Evolutionary conservation across 2,329 filamentous ascomycete species (phyloP).

Genomic region (Botryosphaeria dothidea): DNA sequence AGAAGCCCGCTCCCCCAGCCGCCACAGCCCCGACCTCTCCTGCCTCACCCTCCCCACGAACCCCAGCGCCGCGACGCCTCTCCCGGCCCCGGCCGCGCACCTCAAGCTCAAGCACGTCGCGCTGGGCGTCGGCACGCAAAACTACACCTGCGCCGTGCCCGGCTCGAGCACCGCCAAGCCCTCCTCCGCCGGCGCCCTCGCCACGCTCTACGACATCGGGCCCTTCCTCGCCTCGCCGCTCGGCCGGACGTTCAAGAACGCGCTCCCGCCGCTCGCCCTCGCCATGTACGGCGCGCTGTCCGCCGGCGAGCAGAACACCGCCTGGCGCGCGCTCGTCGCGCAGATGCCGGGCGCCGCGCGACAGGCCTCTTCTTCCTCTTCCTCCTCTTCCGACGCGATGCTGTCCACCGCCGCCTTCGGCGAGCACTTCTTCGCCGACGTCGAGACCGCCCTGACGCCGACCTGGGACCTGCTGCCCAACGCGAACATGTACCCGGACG

Average conservation of each 20-base stretch:
- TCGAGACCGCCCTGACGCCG: conserved; percentile 47
- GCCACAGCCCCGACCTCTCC: background rate
- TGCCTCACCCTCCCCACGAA: conserved; percentile 26
- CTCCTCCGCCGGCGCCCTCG: conserved; percentile 23
- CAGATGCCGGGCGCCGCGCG: background rate
- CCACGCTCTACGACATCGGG: conserved; percentile 23
- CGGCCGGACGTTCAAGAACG: background rate
- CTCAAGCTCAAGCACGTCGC: conserved; percentile 45
- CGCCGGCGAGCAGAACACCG: background rate
- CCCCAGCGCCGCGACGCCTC: conserved; percentile 40
- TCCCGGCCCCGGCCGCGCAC: conserved; percentile 30
- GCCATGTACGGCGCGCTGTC: conserved; percentile 9
- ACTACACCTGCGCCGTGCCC: conserved; percentile 26
- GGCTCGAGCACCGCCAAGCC: conserved; percentile 21
- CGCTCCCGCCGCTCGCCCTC: conserved; percentile 6
- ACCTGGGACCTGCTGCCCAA: conserved; percentile 56
- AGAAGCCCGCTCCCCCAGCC: background rate
- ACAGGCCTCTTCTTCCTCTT: background rate
- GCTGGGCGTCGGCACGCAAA: conserved; percentile 52
- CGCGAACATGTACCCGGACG: conserved; percentile 29
- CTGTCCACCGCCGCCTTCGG: conserved; percentile 49
- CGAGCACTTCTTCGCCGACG: conserved; percentile 65
- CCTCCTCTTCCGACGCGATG: too few relatives aligned
- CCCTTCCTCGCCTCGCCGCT: conserved; percentile 10
- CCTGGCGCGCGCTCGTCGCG: background rate